These are phyloP conservation scores for Talaromyces liani DNA, from an alignment of 495 filamentous ascomycete genomes.

Conservation along the genomic window DNA sequence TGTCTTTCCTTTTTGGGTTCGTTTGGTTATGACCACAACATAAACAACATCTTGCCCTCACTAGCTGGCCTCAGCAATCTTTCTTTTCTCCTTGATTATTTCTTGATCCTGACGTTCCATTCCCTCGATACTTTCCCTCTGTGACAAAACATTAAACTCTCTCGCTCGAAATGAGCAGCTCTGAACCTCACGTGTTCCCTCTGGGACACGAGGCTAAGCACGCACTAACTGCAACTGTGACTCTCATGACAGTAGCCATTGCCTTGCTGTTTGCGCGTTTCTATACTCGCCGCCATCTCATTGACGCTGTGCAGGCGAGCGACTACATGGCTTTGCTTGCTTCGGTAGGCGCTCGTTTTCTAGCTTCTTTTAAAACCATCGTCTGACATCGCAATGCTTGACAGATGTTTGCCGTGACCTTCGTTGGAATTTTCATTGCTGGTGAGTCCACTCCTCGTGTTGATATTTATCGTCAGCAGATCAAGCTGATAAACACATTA, in stretches of 20 bases:
- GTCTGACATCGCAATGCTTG: too few species aligned
- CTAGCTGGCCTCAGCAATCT: neutral
- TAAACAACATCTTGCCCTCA: neutral
- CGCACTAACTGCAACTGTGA: slow-evolving; percentile 22
- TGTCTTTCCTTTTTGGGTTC: neutral
- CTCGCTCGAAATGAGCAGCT: slow-evolving; percentile 1
- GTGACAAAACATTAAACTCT: neutral
- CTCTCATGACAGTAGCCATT: slow-evolving; percentile 31
- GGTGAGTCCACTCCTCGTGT: too few species aligned
- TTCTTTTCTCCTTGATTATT: neutral
- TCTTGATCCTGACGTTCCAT: neutral
- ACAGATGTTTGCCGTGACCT: slow-evolving; percentile 28
- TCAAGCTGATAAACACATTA: neutral
- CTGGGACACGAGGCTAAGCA: slow-evolving; percentile 12
- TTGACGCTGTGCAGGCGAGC: slow-evolving; percentile 31
- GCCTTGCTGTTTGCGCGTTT: slow-evolving; percentile 29
- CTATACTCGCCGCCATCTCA: slow-evolving; percentile 28
- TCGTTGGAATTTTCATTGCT: slow-evolving; percentile 33
- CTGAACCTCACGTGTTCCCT: slow-evolving; percentile 8
- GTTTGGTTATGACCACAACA: neutral
- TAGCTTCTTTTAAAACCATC: too few species aligned
- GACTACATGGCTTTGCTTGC: slow-evolving; percentile 38
- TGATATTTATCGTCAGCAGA: neutral
- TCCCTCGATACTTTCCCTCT: neutral
- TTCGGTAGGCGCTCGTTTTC: slow-evolving; percentile 20